Conservation (phyloP, 495 filamentous ascomycete genomes). For the Neurospora sublineolata region DNA sequence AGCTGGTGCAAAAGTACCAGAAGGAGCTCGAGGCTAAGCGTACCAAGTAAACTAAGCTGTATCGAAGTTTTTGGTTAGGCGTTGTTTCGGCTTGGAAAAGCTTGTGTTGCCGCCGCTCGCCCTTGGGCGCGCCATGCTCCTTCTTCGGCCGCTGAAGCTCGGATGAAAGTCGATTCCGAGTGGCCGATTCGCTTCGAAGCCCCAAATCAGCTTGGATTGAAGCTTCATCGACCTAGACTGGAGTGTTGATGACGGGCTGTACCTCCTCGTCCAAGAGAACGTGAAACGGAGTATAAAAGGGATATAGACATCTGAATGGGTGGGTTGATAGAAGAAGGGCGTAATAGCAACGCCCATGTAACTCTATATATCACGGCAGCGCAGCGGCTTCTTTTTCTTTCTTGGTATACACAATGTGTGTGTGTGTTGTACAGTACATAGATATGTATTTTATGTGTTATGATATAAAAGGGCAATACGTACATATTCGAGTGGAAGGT, state of each 20-base stretch:
- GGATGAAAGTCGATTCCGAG: not conserved
- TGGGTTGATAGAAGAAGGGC: not conserved
- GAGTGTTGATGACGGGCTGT: too few species aligned
- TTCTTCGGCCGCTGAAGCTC: not conserved
- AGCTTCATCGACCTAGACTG: too few species aligned
- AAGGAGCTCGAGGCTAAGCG: constrained; percentile 70
- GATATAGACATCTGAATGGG: not conserved
- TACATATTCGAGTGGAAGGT: too few species aligned
- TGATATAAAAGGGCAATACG: not conserved
- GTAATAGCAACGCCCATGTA: too few species aligned
- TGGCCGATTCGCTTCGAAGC: not conserved
- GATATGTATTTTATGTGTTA: not conserved
- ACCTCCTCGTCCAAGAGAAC: not conserved
- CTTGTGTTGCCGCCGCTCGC: not conserved
- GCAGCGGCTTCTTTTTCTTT: not conserved
- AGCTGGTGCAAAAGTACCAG: constrained; percentile 76
- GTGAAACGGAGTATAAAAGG: not conserved
- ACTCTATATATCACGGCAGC: not conserved
- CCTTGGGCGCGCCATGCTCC: not conserved
- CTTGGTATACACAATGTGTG: not conserved
- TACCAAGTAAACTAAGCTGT: constrained; percentile 24
- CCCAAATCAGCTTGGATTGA: too few species aligned
- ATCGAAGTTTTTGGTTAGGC: not conserved
- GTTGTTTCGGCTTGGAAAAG: not conserved
- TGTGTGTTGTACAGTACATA: not conserved